phyloP scores from a whole-genome alignment of 2,329 filamentous ascomycete genomes.

The Aspergillus uvarum region DNA sequence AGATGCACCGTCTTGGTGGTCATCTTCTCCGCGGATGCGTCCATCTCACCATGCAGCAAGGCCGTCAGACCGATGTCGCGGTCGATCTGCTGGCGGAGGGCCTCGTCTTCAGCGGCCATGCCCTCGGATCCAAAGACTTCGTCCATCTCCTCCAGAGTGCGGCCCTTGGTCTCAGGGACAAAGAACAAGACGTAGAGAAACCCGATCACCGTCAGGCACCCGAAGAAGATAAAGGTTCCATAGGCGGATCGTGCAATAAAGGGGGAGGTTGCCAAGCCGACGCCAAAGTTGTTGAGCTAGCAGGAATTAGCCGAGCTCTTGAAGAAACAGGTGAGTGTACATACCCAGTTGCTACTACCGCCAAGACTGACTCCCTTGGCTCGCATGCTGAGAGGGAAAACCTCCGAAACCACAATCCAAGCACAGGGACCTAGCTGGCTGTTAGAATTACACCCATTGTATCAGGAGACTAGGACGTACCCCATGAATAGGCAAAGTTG shows the following conservation, averaged over 20 bases:
- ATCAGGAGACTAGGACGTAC: conserved; percentile 15
- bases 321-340: not conserved
- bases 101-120: conserved; percentile 28
- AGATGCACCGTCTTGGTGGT: conserved; percentile 6
- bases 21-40: conserved; percentile 12
- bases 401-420: conserved; percentile 73
- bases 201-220: conserved; percentile 38
- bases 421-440: not conserved
- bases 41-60: conserved; percentile 26
- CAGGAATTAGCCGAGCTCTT: not conserved
- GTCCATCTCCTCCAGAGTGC: conserved; percentile 42
- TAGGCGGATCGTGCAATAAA: conserved; percentile 65
- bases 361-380: conserved; percentile 53
- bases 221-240: conserved; percentile 72
- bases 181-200: conserved; percentile 30
- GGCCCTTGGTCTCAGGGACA: conserved; percentile 39
- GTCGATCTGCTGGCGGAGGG: conserved; percentile 29
- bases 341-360: conserved; percentile 38
- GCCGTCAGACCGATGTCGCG: conserved; percentile 31
- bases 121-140: conserved; percentile 38
- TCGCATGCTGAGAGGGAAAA: conserved; percentile 69
- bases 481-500: conserved; percentile 73
- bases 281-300: conserved; percentile 59
- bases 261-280: conserved; percentile 68
- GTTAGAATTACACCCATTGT: not conserved